Evolutionary conservation across 2,329 filamentous ascomycete species (phyloP), one percentile per base, ranked within the genome.

Genomic region (Bipolaris cookei): DNA sequence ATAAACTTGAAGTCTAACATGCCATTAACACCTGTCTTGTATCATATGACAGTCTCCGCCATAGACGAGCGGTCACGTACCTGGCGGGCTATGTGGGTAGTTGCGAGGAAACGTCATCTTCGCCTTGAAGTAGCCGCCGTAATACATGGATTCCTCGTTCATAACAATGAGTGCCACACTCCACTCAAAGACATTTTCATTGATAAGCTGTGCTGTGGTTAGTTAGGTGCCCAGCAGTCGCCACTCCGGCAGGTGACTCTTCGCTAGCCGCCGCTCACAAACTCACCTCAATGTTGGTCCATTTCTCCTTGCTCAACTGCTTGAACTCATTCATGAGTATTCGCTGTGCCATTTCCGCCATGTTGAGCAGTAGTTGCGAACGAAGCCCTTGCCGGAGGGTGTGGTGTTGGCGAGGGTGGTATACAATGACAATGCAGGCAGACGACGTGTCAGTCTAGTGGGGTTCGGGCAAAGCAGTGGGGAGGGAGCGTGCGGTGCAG

Each of bases 41-140:
- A 41, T 43, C 25, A 18, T 21, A 30, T 38, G 42, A 38, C 54
- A 32, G 35, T 11, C 45, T 56, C 48, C 42, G 16, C 18, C 30
- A 39, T 18, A 39, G 16, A 38, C 38, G 34, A 51, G 38, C 37
- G 39, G 54, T 66, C 53, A 70, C 78, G 68, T 76, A 85, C 83
- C 79, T 23, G 94, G 94, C 25, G 94, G 94, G 39, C 86, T 84
- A 80, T 91, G 96, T 0, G 95, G 95, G 77, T 98, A 99, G 69
- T 97, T 93, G 68, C 83, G 81, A 8, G 90, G 88, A 70, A 99
- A 98, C 20, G 83, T 87, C 88, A 99, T 95, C 69, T 90, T 88
- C 52, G 91, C 91, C 82, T 90, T 93, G 77, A 97, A 92, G 77
- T 97, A 99, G 64, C 90, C 95, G 58, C 93, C 93, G 70, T 97